Evolutionary conservation across 2,329 filamentous ascomycete species (phyloP).

Genomic region (Cadophora sp.): DNA sequence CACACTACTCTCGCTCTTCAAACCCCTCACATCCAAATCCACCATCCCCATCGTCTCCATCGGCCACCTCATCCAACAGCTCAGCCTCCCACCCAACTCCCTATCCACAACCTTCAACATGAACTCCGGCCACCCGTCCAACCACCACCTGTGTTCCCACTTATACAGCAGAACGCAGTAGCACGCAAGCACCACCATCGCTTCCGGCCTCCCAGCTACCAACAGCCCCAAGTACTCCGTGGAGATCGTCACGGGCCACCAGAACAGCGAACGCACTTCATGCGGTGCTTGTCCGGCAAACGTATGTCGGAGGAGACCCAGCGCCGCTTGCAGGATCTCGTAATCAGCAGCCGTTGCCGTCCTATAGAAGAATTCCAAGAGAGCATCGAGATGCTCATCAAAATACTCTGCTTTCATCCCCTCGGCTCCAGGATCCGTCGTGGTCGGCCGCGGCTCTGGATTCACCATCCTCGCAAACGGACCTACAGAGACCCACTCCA

Average conservation of each 20-base stretch:
- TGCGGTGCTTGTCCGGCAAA: neutral
- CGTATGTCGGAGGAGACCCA: neutral
- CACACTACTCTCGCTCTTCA: neutral
- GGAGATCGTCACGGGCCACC: neutral
- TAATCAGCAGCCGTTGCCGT: neutral
- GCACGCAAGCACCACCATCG: neutral
- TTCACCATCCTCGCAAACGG: neutral
- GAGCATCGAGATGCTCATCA: neutral
- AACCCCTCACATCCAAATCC: too few relatives aligned
- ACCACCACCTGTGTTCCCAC: neutral
- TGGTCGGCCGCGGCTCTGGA: neutral
- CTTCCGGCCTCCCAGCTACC: neutral
- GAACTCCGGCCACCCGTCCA: neutral
- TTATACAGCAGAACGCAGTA: neutral
- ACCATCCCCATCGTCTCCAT: neutral
- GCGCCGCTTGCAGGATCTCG: neutral
- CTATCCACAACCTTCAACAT: neutral
- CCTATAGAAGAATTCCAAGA: neutral
- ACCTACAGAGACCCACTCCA: neutral
- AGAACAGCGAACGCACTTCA: neutral
- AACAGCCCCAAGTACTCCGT: neutral
- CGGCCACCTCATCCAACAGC: slow-evolving; percentile 1
- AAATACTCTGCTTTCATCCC: neutral
- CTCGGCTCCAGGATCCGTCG: neutral
- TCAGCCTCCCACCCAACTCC: neutral